phyloP scores from a whole-genome alignment of 495 filamentous ascomycete genomes.

The Haplographium delicatum region DNA sequence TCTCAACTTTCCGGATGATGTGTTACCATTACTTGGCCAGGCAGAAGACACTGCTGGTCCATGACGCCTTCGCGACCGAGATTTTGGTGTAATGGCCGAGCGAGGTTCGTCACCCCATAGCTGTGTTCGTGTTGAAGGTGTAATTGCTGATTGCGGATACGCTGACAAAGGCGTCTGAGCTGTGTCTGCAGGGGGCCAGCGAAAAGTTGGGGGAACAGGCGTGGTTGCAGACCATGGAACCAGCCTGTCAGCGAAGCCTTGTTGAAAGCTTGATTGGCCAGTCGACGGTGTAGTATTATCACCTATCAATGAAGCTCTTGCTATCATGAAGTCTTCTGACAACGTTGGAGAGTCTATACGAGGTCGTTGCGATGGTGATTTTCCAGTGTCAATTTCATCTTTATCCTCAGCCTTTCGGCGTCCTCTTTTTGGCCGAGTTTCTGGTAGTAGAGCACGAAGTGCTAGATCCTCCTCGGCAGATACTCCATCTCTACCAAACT shows the following conservation, averaged over 20 bases:
- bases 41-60: constrained; percentile 93
- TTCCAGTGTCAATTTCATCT: constrained; percentile 48
- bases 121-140: constrained; percentile 47
- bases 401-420: constrained; percentile 77
- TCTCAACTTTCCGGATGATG: constrained; percentile 58
- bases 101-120: constrained; percentile 56
- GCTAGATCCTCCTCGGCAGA: constrained; percentile 89
- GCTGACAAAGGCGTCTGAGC: constrained; percentile 57
- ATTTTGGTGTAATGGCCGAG: constrained; percentile 63
- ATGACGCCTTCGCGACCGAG: constrained; percentile 66
- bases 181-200: constrained; percentile 24
- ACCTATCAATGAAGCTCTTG: constrained; percentile 18
- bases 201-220: constrained; percentile 26
- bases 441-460: constrained; percentile 79
- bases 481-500: constrained; percentile 77
- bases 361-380: constrained; percentile 53
- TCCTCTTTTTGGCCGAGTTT: constrained; percentile 85
- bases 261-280: constrained; percentile 35
- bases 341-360: constrained; percentile 60
- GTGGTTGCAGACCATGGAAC: constrained; percentile 30
- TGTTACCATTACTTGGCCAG: constrained; percentile 69
- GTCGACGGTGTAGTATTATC: constrained; percentile 35
- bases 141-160: constrained; percentile 79
- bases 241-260: constrained; percentile 17
- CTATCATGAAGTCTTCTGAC: constrained; percentile 46